Percentiles rank a stretch among this genome's conserved stretches.
Conservation (phyloP, 306 rosid genomes). For the Elaeagnus macrophylla region DNA sequence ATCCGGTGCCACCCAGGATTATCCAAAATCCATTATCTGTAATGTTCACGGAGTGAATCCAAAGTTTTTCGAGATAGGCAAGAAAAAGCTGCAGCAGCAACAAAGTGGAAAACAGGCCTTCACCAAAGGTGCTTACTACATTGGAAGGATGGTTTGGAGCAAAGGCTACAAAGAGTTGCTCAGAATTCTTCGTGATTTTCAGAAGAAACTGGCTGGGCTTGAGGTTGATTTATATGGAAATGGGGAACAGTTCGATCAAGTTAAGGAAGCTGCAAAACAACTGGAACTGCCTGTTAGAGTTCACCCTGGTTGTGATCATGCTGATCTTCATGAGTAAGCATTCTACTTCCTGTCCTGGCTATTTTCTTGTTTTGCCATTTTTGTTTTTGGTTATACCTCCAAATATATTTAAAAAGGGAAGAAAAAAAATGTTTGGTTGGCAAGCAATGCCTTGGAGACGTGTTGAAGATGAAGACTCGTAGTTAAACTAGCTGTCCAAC, state of each 20-base stretch:
- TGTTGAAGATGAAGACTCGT: too few relatives aligned
- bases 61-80: conserved; percentile 71
- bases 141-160: conserved; percentile 95
- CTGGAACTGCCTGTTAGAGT: conserved; percentile 57
- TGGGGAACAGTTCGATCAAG: conserved; percentile 80
- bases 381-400: too few relatives aligned
- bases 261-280: conserved; percentile 55
- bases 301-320: conserved; percentile 80
- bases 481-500: too few relatives aligned
- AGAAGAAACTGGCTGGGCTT: conserved; percentile 54
- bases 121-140: conserved; percentile 77
- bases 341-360: neutral
- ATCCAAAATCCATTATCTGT: conserved; percentile 59
- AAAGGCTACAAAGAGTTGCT: conserved; percentile 93
- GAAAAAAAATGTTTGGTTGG: too few relatives aligned
- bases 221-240: conserved; percentile 87
- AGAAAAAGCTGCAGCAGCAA: conserved; percentile 61
- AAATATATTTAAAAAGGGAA: too few relatives aligned
- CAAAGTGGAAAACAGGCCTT: conserved; percentile 49
- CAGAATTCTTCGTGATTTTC: conserved; percentile 50
- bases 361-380: too few relatives aligned
- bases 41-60: conserved; percentile 99
- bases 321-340: conserved; percentile 87
- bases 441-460: too few relatives aligned
- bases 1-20: conserved; percentile 95